Evolutionary conservation across 306 rosid species (phyloP), one percentile per base, ranked within the genome.

Genomic region (Vicia villosa): DNA sequence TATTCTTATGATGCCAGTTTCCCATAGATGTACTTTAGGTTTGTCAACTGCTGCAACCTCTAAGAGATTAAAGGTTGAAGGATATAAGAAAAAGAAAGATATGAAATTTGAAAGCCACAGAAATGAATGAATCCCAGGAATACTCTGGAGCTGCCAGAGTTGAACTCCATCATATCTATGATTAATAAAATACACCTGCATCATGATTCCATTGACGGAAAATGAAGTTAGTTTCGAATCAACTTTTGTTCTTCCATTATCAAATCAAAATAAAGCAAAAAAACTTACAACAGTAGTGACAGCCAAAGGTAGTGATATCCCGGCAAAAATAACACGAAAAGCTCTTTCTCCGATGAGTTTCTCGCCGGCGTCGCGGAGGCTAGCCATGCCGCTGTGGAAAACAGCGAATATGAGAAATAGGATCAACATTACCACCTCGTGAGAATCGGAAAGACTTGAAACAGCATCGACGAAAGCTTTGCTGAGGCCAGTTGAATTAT

Each of bases 1-100:
- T 74, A 94, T 90, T 81, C 98, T 90, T 56, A 94, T 90, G 43
- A 94, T 85, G 74, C 98, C 98, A 65, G 96, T 88, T 84, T 94
- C 97, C 94, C 94, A 94, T 52, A 94, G 96, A 83, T 94, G 98
- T 83, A 94, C 70, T 77, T 94, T 88, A 58, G 98, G 98, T 84
- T 94, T 94, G 83, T 94, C 98, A 68, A 94, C 96, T 16, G 98
- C 98, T 2, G 98, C 98, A 21, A 94, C 96, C 77, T 94, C 98
- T 69, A 94, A 69, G 40, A 94, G 92, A 83, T 94, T 94, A 74
- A 94, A 94, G 34, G 98, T 94, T 3, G 98, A 90, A 30, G 98
- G 98, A 67, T 94, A 94, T 32, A 94, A 80, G 66, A 94, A 84
- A 75, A 88, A 38, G 88, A 94, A 94, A n/a, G 97, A 90, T 71